These are phyloP conservation scores for Hypomontagnella submonticulosa DNA, from an alignment of 495 filamentous ascomycete genomes.

Conservation along the genomic window DNA sequence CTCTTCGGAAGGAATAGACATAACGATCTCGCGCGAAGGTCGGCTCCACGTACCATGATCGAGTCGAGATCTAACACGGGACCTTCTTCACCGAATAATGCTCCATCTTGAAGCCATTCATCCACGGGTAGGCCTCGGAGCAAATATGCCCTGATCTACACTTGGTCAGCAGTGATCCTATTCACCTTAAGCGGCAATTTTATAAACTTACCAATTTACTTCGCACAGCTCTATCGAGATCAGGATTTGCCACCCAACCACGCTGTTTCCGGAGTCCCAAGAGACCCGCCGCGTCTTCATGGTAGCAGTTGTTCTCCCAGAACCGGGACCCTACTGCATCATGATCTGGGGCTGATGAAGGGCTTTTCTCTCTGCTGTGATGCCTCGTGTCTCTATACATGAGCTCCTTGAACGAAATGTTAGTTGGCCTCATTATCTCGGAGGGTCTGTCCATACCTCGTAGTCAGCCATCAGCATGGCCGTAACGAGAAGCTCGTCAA, in stretches of 20 bases:
- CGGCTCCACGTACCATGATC: conserved; percentile 41
- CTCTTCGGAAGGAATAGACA: conserved; percentile 21
- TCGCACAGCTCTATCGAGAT: conserved; percentile 44
- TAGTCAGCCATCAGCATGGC: conserved; percentile 48
- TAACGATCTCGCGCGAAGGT: conserved; percentile 31
- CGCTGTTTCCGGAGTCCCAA: conserved; percentile 40
- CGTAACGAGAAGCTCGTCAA: conserved; percentile 47
- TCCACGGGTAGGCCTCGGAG: conserved; percentile 28
- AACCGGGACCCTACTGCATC: conserved; percentile 39
- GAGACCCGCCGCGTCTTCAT: conserved; percentile 41
- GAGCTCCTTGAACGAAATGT: conserved; percentile 18
- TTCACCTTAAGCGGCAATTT: neutral
- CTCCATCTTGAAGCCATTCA: conserved; percentile 40
- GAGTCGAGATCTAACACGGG: conserved; percentile 30
- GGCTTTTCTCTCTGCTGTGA: neutral
- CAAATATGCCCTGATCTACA: conserved; percentile 25
- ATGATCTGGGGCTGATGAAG: neutral
- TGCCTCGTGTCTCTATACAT: conserved; percentile 4
- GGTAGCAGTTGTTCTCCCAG: conserved; percentile 40
- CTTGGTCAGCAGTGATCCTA: neutral
- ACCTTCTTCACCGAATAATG: conserved; percentile 35
- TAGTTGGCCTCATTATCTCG: neutral
- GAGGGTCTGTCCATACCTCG: conserved; percentile 35
- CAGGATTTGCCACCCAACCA: conserved; percentile 34
- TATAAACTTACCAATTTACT: conserved; percentile 35